phyloP scores from a whole-genome alignment of 768 basidiomycete genomes.

The Ramaria rubella region DNA sequence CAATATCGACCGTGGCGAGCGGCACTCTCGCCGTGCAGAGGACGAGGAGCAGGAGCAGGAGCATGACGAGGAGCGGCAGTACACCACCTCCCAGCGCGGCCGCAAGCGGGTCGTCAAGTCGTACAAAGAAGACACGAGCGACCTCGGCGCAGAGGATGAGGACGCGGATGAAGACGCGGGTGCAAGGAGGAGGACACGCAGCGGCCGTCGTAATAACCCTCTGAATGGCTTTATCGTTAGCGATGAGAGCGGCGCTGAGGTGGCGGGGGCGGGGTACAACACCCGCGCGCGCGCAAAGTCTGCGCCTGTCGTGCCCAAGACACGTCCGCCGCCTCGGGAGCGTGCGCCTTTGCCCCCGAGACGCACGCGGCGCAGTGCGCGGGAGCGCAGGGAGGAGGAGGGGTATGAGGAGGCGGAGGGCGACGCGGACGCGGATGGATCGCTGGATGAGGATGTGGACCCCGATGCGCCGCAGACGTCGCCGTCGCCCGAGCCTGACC shows the following conservation, averaged over 20 bases:
- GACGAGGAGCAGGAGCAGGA: background rate
- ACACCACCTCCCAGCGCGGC: background rate
- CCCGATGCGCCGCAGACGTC: conserved; percentile 17
- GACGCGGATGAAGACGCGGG: conserved; percentile 19
- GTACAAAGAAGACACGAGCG: conserved; percentile 7
- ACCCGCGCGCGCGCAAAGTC: conserved; percentile 36
- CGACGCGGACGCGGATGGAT: conserved; percentile 34
- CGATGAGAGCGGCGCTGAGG: conserved; percentile 45
- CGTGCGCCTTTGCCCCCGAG: conserved; percentile 16
- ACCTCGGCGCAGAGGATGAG: conserved; percentile 18
- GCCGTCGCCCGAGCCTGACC: conserved; percentile 10
- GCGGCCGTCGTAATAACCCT: conserved; percentile 14
- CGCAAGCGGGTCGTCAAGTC: conserved; percentile 1
- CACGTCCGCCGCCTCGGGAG: conserved; percentile 16
- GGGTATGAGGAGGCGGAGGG: conserved; percentile 30
- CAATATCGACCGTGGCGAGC: background rate
- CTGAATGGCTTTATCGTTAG: conserved; percentile 34
- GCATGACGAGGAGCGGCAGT: background rate
- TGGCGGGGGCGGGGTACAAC: conserved; percentile 31
- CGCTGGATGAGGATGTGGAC: conserved; percentile 30
- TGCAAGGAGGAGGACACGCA: conserved; percentile 14
- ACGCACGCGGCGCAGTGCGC: conserved; percentile 19
- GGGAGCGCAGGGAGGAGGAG: conserved; percentile 12
- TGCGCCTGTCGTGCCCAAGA: conserved; percentile 5
- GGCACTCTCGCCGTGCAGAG: background rate